These are phyloP conservation scores for Daphne laureola DNA, from an alignment of 441 rosid species.

Conservation along the genomic window DNA sequence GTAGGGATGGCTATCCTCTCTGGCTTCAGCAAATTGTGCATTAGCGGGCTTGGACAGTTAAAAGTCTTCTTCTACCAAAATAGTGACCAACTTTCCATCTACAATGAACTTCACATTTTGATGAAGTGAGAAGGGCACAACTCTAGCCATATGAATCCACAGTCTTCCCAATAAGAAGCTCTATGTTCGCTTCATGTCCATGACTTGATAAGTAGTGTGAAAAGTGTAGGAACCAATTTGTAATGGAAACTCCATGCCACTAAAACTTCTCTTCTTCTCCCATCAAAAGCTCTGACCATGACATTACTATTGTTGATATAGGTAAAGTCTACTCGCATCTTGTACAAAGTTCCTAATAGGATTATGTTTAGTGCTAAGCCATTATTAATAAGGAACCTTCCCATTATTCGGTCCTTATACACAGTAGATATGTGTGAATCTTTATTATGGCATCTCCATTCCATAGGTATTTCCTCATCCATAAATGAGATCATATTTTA, in stretches of 20 bases:
- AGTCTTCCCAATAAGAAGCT: neutral
- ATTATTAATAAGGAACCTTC: neutral
- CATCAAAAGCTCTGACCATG: neutral
- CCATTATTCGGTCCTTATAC: neutral
- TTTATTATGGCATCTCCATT: neutral
- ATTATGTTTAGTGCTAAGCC: neutral
- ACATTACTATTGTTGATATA: neutral
- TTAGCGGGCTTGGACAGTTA: neutral
- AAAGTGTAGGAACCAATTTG: neutral
- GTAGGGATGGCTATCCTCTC: neutral
- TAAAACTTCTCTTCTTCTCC: neutral
- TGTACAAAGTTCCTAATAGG: neutral
- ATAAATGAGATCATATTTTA: neutral
- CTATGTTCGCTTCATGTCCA: neutral
- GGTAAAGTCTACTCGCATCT: neutral
- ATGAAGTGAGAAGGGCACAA: neutral
- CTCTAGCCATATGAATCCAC: constrained; percentile 7
- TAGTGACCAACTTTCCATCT: neutral
- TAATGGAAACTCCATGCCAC: neutral
- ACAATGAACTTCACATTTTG: neutral
- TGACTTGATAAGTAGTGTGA: neutral
- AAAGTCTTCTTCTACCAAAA: neutral
- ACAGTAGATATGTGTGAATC: neutral
- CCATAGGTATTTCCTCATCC: neutral
- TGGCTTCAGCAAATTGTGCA: neutral